Conservation (phyloP, 495 filamentous ascomycete genomes). For the Tuber borchii region DNA sequence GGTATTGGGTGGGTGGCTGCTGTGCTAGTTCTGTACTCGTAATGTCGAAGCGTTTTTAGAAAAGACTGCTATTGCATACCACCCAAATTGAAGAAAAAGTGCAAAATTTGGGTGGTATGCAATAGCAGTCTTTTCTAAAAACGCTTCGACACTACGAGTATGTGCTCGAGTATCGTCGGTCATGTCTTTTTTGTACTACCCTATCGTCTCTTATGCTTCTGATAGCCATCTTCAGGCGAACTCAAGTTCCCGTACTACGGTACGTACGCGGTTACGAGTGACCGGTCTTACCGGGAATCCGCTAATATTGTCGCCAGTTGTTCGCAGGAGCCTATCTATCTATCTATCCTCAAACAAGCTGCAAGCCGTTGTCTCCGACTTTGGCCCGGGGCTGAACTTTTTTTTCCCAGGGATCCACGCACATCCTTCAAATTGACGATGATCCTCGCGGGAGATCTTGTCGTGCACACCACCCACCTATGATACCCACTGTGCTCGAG, state of each 20-base stretch:
- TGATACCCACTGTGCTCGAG: background rate
- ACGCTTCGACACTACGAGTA: no score
- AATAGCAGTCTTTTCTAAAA: no score
- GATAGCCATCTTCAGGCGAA: background rate
- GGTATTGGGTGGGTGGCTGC: background rate
- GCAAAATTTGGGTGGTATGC: no score
- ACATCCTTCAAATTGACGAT: slow-evolving; percentile 18
- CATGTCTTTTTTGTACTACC: background rate
- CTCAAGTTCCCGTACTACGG: background rate
- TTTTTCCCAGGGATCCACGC: slow-evolving; percentile 21
- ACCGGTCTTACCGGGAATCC: background rate
- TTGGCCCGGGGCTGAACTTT: background rate
- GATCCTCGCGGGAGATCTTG: slow-evolving; percentile 38
- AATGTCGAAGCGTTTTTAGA: no score
- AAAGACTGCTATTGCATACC: no score
- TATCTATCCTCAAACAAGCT: background rate
- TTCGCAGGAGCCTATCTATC: background rate
- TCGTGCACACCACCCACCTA: slow-evolving; percentile 11
- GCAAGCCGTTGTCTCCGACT: background rate
- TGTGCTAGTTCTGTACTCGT: no score
- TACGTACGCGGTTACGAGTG: background rate
- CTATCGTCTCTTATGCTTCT: background rate
- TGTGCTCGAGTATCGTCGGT: background rate
- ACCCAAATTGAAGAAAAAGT: no score
- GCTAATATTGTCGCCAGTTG: background rate